Evolutionary conservation across 768 basidiomycete genomes (phyloP).

Genomic region (Pulveroboletus sp.): DNA sequence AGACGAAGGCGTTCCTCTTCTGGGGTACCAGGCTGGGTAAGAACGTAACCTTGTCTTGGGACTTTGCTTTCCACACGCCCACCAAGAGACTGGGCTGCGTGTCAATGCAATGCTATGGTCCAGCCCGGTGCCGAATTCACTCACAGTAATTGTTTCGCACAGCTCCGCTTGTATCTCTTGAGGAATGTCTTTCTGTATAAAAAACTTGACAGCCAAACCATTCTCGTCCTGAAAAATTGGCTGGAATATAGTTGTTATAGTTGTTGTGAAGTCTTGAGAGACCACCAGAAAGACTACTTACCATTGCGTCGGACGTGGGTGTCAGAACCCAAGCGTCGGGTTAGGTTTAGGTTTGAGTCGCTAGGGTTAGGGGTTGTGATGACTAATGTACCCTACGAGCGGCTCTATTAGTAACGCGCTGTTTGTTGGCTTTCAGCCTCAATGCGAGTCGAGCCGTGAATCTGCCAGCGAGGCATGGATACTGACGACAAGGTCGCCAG

Average conservation of each 20-base stretch:
- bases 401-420: background rate
- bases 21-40: conserved; percentile 62
- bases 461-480: background rate
- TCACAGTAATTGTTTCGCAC: conserved; percentile 70
- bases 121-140: conserved; percentile 3
- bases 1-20: conserved; percentile 75
- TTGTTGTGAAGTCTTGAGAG: conserved; percentile 2
- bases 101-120: conserved; percentile 4
- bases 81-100: conserved; percentile 55
- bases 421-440: conserved; percentile 39
- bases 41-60: conserved; percentile 71
- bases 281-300: conserved; percentile 8
- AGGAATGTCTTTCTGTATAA: conserved; percentile 76
- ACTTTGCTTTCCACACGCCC: conserved; percentile 78
- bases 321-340: conserved; percentile 31
- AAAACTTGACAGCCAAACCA: conserved; percentile 75
- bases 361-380: conserved; percentile 25
- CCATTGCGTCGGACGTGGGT: conserved; percentile 16
- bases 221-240: conserved; percentile 71
- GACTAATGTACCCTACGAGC: conserved; percentile 1
- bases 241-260: conserved; percentile 31
- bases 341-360: conserved; percentile 27
- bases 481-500: conserved; percentile 4
- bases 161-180: conserved; percentile 68
- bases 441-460: conserved; percentile 25